Conservation (phyloP, 1,284 basidiomycete species). For the Coriolopsis trogii region DNA sequence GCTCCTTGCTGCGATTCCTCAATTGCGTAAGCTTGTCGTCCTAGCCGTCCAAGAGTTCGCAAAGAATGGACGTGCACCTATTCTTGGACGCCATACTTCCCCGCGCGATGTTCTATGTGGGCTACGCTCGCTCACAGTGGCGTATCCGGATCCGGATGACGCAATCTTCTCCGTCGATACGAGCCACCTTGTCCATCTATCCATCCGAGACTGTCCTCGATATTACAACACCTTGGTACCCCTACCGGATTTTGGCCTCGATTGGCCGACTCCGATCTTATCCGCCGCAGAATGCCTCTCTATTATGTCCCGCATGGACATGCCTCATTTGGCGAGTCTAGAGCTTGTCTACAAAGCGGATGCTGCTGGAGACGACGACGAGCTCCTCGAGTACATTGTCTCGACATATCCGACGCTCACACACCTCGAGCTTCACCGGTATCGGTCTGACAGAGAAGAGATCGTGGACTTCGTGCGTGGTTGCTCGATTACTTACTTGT, state of each 20-base stretch:
- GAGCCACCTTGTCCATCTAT: background rate
- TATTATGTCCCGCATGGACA: conserved; percentile 45
- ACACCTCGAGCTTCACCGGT: background rate
- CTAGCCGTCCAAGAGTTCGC: too few species aligned
- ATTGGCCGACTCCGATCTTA: too few species aligned
- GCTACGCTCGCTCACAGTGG: background rate
- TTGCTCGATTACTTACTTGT: background rate
- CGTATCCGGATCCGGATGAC: background rate
- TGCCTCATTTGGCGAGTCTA: conserved; percentile 31
- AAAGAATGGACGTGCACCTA: too few species aligned
- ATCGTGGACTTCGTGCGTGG: background rate
- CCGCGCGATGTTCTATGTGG: too few species aligned
- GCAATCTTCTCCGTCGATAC: background rate
- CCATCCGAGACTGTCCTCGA: background rate
- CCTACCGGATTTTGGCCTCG: too few species aligned
- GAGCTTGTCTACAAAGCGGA: conserved; percentile 16
- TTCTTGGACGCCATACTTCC: too few species aligned
- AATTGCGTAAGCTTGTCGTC: too few species aligned
- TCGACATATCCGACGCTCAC: background rate
- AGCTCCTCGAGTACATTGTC: background rate
- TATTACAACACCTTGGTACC: too few species aligned
- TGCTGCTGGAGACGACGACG: background rate
- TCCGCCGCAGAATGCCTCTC: conserved; percentile 1
- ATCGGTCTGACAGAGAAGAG: background rate
- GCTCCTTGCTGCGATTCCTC: too few species aligned